Percentiles rank a stretch among this genome's conserved stretches.
phyloP scores from a whole-genome alignment of 768 basidiomycete species.

The Rhizopogon vesiculosus region DNA sequence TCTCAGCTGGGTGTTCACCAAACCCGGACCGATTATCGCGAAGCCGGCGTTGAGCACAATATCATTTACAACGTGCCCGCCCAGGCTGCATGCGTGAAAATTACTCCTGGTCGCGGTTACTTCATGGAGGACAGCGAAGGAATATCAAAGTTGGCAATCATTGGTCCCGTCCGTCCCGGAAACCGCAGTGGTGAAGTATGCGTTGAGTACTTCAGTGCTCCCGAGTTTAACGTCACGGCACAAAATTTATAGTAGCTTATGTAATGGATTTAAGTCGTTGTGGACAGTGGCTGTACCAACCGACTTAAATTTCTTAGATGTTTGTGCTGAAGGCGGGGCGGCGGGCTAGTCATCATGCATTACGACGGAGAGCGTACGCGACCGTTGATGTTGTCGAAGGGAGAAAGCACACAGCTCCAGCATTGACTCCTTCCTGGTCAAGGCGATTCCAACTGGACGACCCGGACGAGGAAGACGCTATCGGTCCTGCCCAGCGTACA shows the following conservation, averaged over 20 bases:
- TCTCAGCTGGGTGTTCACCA: slow-evolving; percentile 42
- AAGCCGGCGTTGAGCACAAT: slow-evolving; percentile 23
- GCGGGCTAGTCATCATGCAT: slow-evolving; percentile 4
- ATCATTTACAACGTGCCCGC: slow-evolving; percentile 52
- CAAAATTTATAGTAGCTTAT: slow-evolving; percentile 25
- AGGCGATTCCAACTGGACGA: neutral
- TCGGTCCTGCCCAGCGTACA: slow-evolving; percentile 15
- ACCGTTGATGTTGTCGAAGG: neutral
- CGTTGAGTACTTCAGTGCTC: slow-evolving; percentile 16
- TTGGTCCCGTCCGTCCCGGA: slow-evolving; percentile 64
- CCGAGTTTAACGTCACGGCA: slow-evolving; percentile 28
- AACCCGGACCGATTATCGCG: slow-evolving; percentile 7
- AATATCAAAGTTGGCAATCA: slow-evolving; percentile 69
- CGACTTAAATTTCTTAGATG: slow-evolving; percentile 8
- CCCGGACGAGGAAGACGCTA: neutral
- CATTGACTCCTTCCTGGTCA: neutral
- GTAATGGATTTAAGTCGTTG: slow-evolving; percentile 8
- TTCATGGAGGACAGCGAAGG: slow-evolving; percentile 83
- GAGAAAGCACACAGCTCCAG: neutral
- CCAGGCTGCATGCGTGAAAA: slow-evolving; percentile 69
- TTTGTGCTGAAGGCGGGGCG: slow-evolving; percentile 8
- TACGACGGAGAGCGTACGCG: slow-evolving; percentile 1
- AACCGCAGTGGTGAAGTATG: slow-evolving; percentile 47
- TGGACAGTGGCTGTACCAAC: slow-evolving; percentile 12
- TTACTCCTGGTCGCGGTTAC: slow-evolving; percentile 70